Base-by-base conservation (phyloP, 75 land plant species). In the Pinus albicaulis region DNA sequence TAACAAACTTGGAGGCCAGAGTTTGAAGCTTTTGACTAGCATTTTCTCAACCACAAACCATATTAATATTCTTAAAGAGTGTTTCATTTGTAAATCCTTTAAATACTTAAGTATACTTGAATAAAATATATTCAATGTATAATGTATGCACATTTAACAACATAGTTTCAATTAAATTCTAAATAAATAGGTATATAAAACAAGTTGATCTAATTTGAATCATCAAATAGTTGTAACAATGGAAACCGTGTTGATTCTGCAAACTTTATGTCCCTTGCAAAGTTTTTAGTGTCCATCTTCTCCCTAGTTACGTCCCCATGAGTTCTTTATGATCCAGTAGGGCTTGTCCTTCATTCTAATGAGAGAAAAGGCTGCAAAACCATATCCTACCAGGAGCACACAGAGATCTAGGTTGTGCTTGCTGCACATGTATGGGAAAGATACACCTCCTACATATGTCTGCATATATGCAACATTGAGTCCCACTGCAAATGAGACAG, bases 301-400 rank as follows among this genome's bases (percentile, higher is more conserved):
- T 62, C 98, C 98, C 95, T 95, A 92, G 72, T 20, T 76, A 15
- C 80, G 77, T 22, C 98, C 95, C 98, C 95, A 94, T 1, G 98
- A 94, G 75, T 94, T 94, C 93, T 94, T 95, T 71, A 95, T 88
- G 80, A 95, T 91, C 98, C 98, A 95, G 80, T 86, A 95, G 1
- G 96, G 96, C 81, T 95, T 95, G 17, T 94, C 75, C 55, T 90
- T 83, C 15, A 96, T 68, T 41, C 97, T 74, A 6, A 87, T 80
- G 57, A 92, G 92, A 53, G 99, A 82, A 78, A 74, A 96, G 14
- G 97, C 99, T 23, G 76, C 80, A 2, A 83, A 77, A 4, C 99
- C 99, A 60, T 92, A 94, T 12, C 98, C 99, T 0, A 96, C 99
- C 12, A 94, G 76, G 3, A 96, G 80, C 7, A 94, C 99, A 7